Conservation (phyloP, 2,329 filamentous ascomycete genomes). For the Coleophoma eucalyptorum region DNA sequence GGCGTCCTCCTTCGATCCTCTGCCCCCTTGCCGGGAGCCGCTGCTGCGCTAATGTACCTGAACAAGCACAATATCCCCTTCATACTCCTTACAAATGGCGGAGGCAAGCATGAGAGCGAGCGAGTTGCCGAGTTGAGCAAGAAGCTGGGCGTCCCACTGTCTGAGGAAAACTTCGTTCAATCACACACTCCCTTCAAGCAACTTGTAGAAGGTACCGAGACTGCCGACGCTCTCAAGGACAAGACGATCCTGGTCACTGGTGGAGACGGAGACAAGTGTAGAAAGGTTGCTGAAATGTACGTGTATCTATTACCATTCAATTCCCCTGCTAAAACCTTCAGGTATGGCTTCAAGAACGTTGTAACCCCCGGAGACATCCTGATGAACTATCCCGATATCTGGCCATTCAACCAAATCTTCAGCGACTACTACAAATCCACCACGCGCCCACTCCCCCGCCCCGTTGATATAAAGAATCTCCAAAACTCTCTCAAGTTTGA, state of each 20-base stretch:
- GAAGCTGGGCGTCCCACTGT: slow-evolving; percentile 60
- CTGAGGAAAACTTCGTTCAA: slow-evolving; percentile 73
- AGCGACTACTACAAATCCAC: slow-evolving; percentile 53
- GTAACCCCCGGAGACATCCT: slow-evolving; percentile 85
- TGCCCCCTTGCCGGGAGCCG: slow-evolving; percentile 73
- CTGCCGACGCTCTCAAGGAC: slow-evolving; percentile 47
- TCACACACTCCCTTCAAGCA: slow-evolving; percentile 87
- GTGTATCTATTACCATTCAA: slow-evolving; percentile 13
- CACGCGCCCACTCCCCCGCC: slow-evolving; percentile 52
- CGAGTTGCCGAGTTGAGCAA: slow-evolving; percentile 66
- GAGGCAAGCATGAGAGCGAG: slow-evolving; percentile 76
- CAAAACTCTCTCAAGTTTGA: slow-evolving; percentile 67
- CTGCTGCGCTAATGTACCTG: slow-evolving; percentile 68
- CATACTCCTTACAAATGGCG: slow-evolving; percentile 93
- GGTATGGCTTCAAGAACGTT: slow-evolving; percentile 75
- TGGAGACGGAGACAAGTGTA: slow-evolving; percentile 33
- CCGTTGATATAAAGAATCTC: slow-evolving; percentile 38
- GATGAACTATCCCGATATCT: slow-evolving; percentile 66
- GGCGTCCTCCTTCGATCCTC: slow-evolving; percentile 88
- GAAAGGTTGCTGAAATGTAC: slow-evolving; percentile 60
- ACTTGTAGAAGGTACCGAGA: slow-evolving; percentile 55
- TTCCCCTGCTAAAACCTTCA: slow-evolving; percentile 18
- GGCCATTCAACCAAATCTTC: slow-evolving; percentile 75
- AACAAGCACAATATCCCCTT: slow-evolving; percentile 77
- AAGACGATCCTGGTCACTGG: slow-evolving; percentile 75